Evolutionary conservation across 768 basidiomycete genomes (phyloP).

Genomic region (Inosperma sp.): DNA sequence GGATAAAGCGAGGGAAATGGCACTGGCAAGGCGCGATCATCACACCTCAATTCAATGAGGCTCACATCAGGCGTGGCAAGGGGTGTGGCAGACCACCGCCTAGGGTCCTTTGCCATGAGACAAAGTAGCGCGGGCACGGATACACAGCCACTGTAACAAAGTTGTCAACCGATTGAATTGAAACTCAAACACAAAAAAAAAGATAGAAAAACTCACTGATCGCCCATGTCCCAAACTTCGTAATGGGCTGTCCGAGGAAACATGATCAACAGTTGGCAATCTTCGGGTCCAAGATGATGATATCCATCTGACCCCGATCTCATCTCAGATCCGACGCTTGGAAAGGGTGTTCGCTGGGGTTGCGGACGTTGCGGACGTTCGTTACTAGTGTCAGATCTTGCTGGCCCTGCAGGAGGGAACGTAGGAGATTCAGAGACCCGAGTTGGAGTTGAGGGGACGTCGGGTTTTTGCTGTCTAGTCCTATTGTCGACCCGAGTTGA

Average conservation of each 20-base stretch:
- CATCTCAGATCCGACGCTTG: not conserved
- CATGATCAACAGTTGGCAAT: conserved; percentile 26
- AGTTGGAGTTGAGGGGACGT: no score
- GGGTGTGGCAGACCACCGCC: conserved; percentile 25
- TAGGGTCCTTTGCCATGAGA: conserved; percentile 29
- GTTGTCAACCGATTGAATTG: not conserved
- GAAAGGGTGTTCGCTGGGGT: not conserved
- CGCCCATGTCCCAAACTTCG: conserved; percentile 34
- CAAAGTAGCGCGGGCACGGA: conserved; percentile 30
- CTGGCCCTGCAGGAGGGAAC: no score
- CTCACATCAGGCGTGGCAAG: conserved; percentile 31
- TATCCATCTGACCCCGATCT: conserved; percentile 20
- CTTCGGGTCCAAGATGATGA: conserved; percentile 25
- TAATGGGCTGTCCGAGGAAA: conserved; percentile 31
- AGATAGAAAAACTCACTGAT: conserved; percentile 32
- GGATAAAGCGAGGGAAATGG: conserved; percentile 14
- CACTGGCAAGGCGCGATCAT: conserved; percentile 19
- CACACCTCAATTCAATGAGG: conserved; percentile 32
- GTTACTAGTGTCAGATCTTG: not conserved
- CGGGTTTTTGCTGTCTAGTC: no score
- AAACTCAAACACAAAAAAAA: conserved; percentile 7
- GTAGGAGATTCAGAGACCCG: no score
- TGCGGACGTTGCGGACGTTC: not conserved
- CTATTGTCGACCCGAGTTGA: no score
- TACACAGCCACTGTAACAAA: conserved; percentile 19